These are phyloP conservation scores for Candida sphagnicola DNA, from an alignment of 805 yeast genomes.

Conservation along the genomic window DNA sequence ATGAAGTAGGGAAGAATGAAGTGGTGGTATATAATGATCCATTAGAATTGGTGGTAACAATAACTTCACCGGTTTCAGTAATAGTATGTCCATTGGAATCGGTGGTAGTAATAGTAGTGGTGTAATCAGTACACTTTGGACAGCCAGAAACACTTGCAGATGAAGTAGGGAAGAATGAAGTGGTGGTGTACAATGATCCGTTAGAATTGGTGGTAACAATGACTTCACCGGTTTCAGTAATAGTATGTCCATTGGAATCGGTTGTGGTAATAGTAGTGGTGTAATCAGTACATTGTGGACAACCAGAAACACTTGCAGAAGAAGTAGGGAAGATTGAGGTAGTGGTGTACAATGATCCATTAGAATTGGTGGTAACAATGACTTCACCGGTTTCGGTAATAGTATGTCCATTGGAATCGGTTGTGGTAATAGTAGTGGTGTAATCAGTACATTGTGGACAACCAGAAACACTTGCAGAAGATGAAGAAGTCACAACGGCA, in stretches of 20 bases:
- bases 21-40: slow-evolving; percentile 13
- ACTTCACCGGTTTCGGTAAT: slow-evolving; percentile 12
- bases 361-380: slow-evolving; percentile 13
- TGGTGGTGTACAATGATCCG: slow-evolving; percentile 5
- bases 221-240: slow-evolving; percentile 9
- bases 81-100: slow-evolving; percentile 10
- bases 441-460: slow-evolving; percentile 11
- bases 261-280: slow-evolving; percentile 9
- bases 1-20: slow-evolving; percentile 5
- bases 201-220: slow-evolving; percentile 10
- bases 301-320: too few relatives aligned
- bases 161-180: neutral
- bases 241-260: slow-evolving; percentile 5
- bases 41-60: slow-evolving; percentile 14
- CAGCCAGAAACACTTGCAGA: slow-evolving; percentile 4
- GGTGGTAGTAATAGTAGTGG: slow-evolving; percentile 11
- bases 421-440: slow-evolving; percentile 11
- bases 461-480: too few relatives aligned
- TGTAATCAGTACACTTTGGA: slow-evolving; percentile 13
- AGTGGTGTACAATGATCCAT: slow-evolving; percentile 13
- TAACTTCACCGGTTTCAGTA: slow-evolving; percentile 12
- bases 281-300: slow-evolving; percentile 9
- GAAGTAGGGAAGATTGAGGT: slow-evolving; percentile 5
- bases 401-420: slow-evolving; percentile 10
- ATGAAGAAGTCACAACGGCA: too few relatives aligned